phyloP scores from a whole-genome alignment of 805 yeast species.

The Lipomyces spencermartinsiae region DNA sequence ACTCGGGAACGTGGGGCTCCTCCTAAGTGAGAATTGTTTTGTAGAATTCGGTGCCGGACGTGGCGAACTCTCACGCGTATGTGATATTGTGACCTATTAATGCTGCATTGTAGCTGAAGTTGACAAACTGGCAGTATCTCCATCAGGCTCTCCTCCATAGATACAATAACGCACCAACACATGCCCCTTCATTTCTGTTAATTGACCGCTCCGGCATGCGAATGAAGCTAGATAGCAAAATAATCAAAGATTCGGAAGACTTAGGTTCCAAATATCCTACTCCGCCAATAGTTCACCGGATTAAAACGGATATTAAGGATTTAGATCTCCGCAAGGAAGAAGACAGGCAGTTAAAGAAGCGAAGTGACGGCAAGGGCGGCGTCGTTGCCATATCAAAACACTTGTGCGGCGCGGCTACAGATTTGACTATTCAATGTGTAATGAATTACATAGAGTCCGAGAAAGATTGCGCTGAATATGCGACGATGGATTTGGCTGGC shows the following conservation, averaged over 20 bases:
- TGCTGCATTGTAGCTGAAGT: background rate
- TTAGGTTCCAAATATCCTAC: constrained; percentile 24
- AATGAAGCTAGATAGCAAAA: constrained; percentile 77
- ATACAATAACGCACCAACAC: background rate
- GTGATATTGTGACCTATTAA: constrained; percentile 1
- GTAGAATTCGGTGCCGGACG: constrained; percentile 92
- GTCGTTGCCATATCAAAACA: constrained; percentile 78
- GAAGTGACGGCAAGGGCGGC: constrained; percentile 17
- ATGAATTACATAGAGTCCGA: constrained; percentile 44
- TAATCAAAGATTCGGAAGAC: constrained; percentile 57
- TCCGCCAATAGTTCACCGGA: constrained; percentile 55
- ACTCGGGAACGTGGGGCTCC: constrained; percentile 52
- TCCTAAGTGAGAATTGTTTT: constrained; percentile 49
- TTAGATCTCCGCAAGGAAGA: constrained; percentile 58
- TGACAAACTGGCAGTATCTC: constrained; percentile 30
- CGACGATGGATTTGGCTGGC: constrained; percentile 49
- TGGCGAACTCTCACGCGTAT: constrained; percentile 72
- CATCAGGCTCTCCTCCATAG: constrained; percentile 38
- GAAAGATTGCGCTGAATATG: background rate
- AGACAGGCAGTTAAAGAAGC: constrained; percentile 36
- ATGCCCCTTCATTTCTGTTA: constrained; percentile 54
- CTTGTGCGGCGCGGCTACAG: constrained; percentile 94
- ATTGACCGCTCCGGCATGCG: constrained; percentile 80
- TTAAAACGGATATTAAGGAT: constrained; percentile 83
- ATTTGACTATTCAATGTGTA: constrained; percentile 74